Percentiles rank a stretch among this genome's conserved stretches.
phyloP scores from a whole-genome alignment of 306 rosid genomes.

The Fragaria nilgerrensis region DNA sequence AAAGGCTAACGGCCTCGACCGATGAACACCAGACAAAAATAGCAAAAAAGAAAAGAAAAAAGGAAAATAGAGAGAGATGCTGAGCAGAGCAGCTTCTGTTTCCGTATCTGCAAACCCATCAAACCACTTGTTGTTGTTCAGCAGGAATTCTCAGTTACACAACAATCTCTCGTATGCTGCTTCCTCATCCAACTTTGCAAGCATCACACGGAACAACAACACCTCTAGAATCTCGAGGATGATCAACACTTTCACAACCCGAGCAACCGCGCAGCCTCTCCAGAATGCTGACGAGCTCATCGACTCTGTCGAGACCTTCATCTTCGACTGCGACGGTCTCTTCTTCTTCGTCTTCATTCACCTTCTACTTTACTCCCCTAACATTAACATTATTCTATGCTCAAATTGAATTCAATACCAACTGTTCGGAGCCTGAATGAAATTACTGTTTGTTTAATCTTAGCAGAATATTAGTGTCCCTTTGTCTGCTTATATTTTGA shows the following conservation, averaged over 20 bases:
- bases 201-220: conserved; percentile 31
- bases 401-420: no score
- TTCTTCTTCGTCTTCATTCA: neutral
- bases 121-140: conserved; percentile 18
- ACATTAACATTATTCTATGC: no score
- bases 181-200: conserved; percentile 19
- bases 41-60: neutral
- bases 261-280: conserved; percentile 77
- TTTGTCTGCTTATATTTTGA: neutral
- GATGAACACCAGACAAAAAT: conserved; percentile 8
- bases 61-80: conserved; percentile 40
- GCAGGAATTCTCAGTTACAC: conserved; percentile 25
- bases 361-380: neutral
- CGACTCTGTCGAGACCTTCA: conserved; percentile 87
- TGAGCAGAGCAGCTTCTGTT: conserved; percentile 46
- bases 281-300: conserved; percentile 75
- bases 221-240: conserved; percentile 37
- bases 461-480: no score
- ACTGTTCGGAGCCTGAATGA: no score
- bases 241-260: conserved; percentile 46
- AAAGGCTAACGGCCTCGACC: conserved; percentile 35
- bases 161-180: conserved; percentile 18
- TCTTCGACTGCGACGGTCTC: conserved; percentile 91
- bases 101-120: conserved; percentile 38
- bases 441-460: neutral